A percentile compares a stretch with the other conserved stretches of the same genome.
Conservation (phyloP, 106 monocot species). For the Chionographis japonica region DNA sequence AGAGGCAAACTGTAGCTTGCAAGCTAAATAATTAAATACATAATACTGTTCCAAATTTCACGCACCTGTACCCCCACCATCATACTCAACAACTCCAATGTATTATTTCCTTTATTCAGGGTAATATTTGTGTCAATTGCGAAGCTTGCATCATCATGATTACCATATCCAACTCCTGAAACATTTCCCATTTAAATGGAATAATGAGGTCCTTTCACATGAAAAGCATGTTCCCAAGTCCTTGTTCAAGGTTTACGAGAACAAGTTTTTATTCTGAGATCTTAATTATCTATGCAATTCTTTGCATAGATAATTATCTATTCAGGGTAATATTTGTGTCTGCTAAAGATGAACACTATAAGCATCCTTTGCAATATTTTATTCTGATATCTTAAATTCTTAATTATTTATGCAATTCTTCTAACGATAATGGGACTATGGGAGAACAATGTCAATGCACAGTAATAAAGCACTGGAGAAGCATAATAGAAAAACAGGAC, state of each 20-base stretch:
- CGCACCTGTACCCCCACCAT: constrained; percentile 29
- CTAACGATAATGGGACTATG: background rate
- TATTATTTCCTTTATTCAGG: constrained; percentile 19
- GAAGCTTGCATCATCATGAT: constrained; percentile 32
- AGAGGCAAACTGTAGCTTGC: background rate
- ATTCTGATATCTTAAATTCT: background rate
- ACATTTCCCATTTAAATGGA: background rate
- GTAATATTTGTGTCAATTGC: constrained; percentile 13
- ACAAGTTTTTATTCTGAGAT: too few species aligned
- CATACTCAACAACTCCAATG: constrained; percentile 29
- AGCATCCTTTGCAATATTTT: too few species aligned
- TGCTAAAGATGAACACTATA: too few species aligned
- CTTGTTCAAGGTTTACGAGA: background rate
- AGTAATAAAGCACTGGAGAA: background rate
- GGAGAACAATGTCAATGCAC: background rate
- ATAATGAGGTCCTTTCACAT: background rate
- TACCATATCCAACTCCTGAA: constrained; percentile 29
- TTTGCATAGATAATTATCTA: too few species aligned
- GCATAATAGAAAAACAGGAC: too few species aligned
- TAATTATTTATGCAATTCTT: background rate
- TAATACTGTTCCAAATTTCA: background rate
- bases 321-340: too few species aligned
- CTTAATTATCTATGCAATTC: too few species aligned
- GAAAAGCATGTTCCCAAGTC: background rate
- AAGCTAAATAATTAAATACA: background rate